Percentiles rank a stretch among this genome's conserved stretches.
Conservation (phyloP, 768 basidiomycete species). For the Xanthoconium stramineum region DNA sequence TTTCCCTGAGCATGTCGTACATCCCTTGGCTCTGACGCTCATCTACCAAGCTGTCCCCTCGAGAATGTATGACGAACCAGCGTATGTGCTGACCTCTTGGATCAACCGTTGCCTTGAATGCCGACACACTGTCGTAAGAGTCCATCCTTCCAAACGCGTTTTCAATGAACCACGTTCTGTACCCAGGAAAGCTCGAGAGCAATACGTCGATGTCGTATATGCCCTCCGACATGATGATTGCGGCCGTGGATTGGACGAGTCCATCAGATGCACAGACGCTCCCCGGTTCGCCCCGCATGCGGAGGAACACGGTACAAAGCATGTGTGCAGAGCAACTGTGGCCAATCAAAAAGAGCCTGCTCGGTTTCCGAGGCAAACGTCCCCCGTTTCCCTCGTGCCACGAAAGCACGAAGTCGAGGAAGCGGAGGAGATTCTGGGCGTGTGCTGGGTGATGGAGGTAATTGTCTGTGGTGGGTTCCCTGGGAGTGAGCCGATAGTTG, state of each 20-base stretch:
- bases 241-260: constrained; percentile 47
- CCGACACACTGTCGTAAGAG: constrained; percentile 50
- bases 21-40: constrained; percentile 58
- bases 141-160: constrained; percentile 52
- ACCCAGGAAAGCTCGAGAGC: constrained; percentile 61
- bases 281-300: constrained; percentile 32
- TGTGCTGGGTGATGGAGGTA: constrained; percentile 66
- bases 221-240: constrained; percentile 67
- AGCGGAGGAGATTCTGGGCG: constrained; percentile 59
- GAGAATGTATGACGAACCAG: constrained; percentile 78
- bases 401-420: constrained; percentile 53
- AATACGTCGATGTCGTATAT: constrained; percentile 73
- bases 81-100: constrained; percentile 34
- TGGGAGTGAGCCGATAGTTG: constrained; percentile 72
- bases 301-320: constrained; percentile 64
- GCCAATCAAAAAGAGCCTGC: constrained; percentile 57
- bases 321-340: constrained; percentile 87
- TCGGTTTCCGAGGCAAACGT: constrained; percentile 36
- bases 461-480: constrained; percentile 32
- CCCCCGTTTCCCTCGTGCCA: constrained; percentile 34
- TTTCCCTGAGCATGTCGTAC: constrained; percentile 46
- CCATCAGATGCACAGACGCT: constrained; percentile 41
- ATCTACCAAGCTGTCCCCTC: constrained; percentile 68
- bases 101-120: constrained; percentile 40
- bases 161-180: constrained; percentile 67